Conservation (phyloP, 306 rosid genomes). For the Comarum palustre region DNA sequence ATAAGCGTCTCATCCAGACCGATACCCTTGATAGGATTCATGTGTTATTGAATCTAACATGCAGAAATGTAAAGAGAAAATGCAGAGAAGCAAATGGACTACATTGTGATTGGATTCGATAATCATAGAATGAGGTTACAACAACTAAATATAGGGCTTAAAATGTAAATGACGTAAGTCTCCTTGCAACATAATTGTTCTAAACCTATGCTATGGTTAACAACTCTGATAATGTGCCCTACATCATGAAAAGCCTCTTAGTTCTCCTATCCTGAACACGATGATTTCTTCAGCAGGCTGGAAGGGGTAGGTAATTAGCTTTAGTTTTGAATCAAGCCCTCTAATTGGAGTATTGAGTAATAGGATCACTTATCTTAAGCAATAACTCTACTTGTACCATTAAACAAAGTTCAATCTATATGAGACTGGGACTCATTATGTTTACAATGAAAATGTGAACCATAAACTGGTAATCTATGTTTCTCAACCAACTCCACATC, state of each 20-base stretch:
- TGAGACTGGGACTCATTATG: neutral
- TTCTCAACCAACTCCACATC: neutral
- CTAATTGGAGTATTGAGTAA: slow-evolving; percentile 12
- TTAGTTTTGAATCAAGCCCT: slow-evolving; percentile 28
- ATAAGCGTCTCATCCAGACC: slow-evolving; percentile 87
- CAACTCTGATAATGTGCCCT: slow-evolving; percentile 76
- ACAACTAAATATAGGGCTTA: no score
- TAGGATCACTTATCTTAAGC: neutral
- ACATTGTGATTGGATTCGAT: no score
- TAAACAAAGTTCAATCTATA: neutral
- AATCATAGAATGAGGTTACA: no score
- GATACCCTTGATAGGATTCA: no score
- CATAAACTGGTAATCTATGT: neutral
- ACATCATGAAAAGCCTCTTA: slow-evolving; percentile 95
- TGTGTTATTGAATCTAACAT: no score
- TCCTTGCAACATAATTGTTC: no score
- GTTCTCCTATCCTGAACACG: slow-evolving; percentile 92
- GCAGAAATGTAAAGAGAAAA: no score
- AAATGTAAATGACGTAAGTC: no score
- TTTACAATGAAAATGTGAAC: neutral
- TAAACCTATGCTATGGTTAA: no score
- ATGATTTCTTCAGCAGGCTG: slow-evolving; percentile 96
- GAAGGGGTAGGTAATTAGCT: slow-evolving; percentile 20
- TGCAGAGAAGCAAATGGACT: no score
- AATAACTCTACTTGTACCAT: neutral